Evolutionary conservation across 1,284 basidiomycete species (phyloP).

Genomic region (Heimioporus retisporus): DNA sequence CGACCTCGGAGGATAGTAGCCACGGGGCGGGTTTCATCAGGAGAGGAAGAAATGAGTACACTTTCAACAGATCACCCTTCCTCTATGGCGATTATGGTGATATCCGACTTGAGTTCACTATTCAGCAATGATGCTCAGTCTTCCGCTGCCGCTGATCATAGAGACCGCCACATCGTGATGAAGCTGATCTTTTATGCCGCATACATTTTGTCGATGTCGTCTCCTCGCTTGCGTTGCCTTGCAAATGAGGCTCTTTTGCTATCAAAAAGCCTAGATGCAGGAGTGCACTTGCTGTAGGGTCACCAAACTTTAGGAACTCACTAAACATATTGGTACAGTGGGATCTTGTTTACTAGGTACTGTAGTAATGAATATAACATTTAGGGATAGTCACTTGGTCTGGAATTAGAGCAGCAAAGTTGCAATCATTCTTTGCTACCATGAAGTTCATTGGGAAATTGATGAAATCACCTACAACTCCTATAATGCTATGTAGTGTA

Average conservation of each 20-base stretch:
- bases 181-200: conserved; percentile 55
- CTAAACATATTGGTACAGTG: no score
- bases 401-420: no score
- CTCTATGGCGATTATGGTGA: conserved; percentile 28
- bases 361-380: no score
- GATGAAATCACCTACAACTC: no score
- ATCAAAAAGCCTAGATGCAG: conserved; percentile 29
- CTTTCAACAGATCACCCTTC: conserved; percentile 30
- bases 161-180: conserved; percentile 23
- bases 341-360: no score
- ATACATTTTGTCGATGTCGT: conserved; percentile 47
- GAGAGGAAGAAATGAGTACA: conserved; percentile 5
- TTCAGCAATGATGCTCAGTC: conserved; percentile 24
- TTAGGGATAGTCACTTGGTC: no score
- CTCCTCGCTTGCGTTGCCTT: conserved; percentile 48
- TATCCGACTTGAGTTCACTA: conserved; percentile 39
- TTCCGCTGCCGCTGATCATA: conserved; percentile 8
- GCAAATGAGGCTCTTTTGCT: conserved; percentile 51
- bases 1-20: conserved; percentile 55
- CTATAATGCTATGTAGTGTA: no score
- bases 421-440: no score
- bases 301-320: no score
- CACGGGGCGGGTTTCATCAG: conserved; percentile 15
- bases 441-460: no score
- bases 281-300: conserved; percentile 4